A percentile compares a stretch with the other conserved stretches of the same genome.
These are phyloP conservation scores for Yamadazyma trypodendri DNA, from an alignment of 1,139 yeast species.

Conservation along the genomic window DNA sequence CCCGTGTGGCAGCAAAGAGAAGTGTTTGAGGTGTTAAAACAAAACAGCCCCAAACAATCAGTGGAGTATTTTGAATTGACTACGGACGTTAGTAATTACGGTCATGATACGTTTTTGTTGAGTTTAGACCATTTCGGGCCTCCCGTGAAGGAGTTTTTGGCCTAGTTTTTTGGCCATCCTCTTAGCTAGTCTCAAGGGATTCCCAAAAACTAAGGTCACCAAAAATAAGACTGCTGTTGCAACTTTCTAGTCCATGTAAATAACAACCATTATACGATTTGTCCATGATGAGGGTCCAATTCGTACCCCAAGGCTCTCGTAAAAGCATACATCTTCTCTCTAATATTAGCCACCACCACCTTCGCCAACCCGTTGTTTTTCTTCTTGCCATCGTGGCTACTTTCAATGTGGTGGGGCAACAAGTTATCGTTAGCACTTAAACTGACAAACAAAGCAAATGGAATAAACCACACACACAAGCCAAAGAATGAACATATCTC, in stretches of 20 bases:
- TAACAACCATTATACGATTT: conserved; percentile 41
- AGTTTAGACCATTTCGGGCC: conserved; percentile 78
- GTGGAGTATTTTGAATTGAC: conserved; percentile 72
- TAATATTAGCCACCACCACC: conserved; percentile 54
- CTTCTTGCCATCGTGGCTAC: conserved; percentile 29
- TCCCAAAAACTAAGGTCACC: no score
- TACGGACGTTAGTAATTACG: conserved; percentile 73
- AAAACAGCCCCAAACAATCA: conserved; percentile 23
- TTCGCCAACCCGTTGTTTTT: conserved; percentile 49
- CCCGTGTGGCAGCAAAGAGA: conserved; percentile 96
- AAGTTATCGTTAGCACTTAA: conserved; percentile 90
- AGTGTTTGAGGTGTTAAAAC: conserved; percentile 58
- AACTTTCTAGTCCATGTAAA: no score
- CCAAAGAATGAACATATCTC: conserved; percentile 96
- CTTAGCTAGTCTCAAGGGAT: no score
- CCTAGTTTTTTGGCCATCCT: no score
- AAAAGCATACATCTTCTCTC: conserved; percentile 49
- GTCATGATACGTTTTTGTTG: conserved; percentile 86
- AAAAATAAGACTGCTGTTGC: no score
- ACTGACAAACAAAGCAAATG: conserved; percentile 88
- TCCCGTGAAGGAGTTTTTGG: conserved; percentile 59
- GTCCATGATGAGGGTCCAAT: conserved; percentile 57
- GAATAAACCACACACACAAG: conserved; percentile 88
- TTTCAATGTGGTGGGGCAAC: conserved; percentile 59
- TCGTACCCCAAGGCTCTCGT: conserved; percentile 62